Evolutionary conservation across 106 monocot species (phyloP), one percentile per base, ranked within the genome.

Genomic region (Xerophyta viscosa): DNA sequence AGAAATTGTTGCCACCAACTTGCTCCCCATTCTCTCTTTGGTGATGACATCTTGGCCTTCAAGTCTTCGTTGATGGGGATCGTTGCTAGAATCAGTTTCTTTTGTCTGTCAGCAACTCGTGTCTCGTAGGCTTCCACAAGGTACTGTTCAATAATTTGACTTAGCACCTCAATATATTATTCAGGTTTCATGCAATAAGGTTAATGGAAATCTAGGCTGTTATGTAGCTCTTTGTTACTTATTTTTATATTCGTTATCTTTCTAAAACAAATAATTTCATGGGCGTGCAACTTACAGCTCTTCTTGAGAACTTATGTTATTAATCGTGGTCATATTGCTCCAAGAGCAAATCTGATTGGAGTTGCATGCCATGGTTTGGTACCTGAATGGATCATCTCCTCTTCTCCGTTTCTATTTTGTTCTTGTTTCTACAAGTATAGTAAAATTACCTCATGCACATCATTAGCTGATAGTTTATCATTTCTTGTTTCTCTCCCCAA

Each of bases 361-460:
- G 33, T 36, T 36, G n/a, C n/a, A n/a, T n/a, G n/a, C n/a, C n/a
- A n/a, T n/a, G n/a, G n/a, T n/a, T n/a, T n/a, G n/a, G n/a, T n/a
- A n/a, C n/a, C n/a, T n/a, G n/a, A n/a, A n/a, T n/a, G n/a, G n/a
- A n/a, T n/a, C n/a, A n/a, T n/a, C n/a, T n/a, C n/a, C n/a, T n/a
- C n/a, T n/a, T n/a, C n/a, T n/a, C n/a, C n/a, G n/a, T n/a, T n/a
- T n/a, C n/a, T n/a, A n/a, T n/a, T n/a, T n/a, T n/a, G n/a, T n/a
- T n/a, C n/a, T n/a, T n/a, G n/a, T n/a, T n/a, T n/a, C n/a, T n/a
- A n/a, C n/a, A n/a, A n/a, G n/a, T n/a, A n/a, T n/a, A n/a, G n/a
- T n/a, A n/a, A n/a, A n/a, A n/a, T n/a, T 75, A 87, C 87, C 82
- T 88, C 79, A 27, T 82, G 82, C 17, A 88, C 72, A 67, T 76